These are phyloP conservation scores for Arachis hypogaea DNA, from an alignment of 306 rosid genomes.

Conservation along the genomic window DNA sequence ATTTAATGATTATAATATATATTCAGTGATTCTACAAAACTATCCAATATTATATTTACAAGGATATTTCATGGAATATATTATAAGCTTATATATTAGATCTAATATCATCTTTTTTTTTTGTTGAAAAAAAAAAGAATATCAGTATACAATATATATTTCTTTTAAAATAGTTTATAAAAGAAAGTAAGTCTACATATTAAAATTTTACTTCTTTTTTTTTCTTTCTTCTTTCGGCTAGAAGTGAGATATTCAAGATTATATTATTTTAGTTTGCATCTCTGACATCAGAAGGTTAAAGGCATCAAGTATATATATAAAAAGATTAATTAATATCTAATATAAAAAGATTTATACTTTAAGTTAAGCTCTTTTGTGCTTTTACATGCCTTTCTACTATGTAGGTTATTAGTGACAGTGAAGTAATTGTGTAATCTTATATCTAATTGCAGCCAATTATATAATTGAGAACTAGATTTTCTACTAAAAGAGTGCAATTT, in stretches of 20 bases:
- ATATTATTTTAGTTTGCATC: background rate
- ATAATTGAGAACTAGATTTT: background rate
- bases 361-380: background rate
- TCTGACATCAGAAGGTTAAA: background rate
- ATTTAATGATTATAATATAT: too few relatives aligned
- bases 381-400: background rate
- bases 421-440: background rate
- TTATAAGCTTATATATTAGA: too few relatives aligned
- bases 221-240: background rate
- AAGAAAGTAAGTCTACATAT: background rate
- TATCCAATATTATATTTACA: too few relatives aligned
- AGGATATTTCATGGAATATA: too few relatives aligned
- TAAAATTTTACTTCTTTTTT: background rate
- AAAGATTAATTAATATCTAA: too few relatives aligned
- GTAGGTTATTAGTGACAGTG: background rate
- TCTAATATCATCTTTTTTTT: too few relatives aligned
- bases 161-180: too few relatives aligned
- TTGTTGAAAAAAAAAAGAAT: too few relatives aligned
- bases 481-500: conserved; percentile 1
- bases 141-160: too few relatives aligned
- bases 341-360: background rate
- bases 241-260: background rate
- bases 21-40: too few relatives aligned
- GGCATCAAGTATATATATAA: too few relatives aligned
- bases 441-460: conserved; percentile 5